Conservation (phyloP, 345 rosid species). For the Sapria himalayana region DNA sequence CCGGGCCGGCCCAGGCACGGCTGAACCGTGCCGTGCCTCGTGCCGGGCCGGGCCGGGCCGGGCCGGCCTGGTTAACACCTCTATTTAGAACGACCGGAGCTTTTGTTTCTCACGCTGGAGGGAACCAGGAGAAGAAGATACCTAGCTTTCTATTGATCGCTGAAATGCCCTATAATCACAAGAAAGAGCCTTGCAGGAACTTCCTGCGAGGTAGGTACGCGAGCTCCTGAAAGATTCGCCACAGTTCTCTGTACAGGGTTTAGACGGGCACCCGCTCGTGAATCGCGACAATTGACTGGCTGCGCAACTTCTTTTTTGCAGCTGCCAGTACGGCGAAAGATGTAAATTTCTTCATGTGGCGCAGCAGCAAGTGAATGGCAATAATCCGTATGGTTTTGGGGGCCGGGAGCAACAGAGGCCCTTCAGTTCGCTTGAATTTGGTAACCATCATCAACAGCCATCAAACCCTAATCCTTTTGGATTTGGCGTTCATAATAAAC, state of each 20-base stretch:
- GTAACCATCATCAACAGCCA: conserved; percentile 15
- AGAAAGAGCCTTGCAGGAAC: conserved; percentile 45
- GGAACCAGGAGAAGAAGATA: too few species aligned
- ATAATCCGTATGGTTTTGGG: conserved; percentile 11
- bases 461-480: conserved; percentile 49
- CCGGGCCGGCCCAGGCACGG: too few species aligned
- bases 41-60: too few species aligned
- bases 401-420: conserved; percentile 5
- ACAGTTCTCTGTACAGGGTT: not conserved
- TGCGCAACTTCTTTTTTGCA: conserved; percentile 14
- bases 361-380: conserved; percentile 23
- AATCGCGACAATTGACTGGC: not conserved
- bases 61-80: too few species aligned
- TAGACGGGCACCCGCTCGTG: not conserved
- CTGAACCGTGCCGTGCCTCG: too few species aligned
- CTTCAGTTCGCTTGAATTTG: conserved; percentile 34
- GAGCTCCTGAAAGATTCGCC: not conserved
- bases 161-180: too few species aligned
- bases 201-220: conserved; percentile 60
- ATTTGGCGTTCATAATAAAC: conserved; percentile 41
- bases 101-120: too few species aligned
- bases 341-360: conserved; percentile 50
- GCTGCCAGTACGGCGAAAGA: conserved; percentile 60
- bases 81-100: too few species aligned
- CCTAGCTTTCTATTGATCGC: too few species aligned